These are phyloP conservation scores for Rhododendron ferrugineum DNA, from an alignment of 148 eudicot genomes.

Conservation along the genomic window DNA sequence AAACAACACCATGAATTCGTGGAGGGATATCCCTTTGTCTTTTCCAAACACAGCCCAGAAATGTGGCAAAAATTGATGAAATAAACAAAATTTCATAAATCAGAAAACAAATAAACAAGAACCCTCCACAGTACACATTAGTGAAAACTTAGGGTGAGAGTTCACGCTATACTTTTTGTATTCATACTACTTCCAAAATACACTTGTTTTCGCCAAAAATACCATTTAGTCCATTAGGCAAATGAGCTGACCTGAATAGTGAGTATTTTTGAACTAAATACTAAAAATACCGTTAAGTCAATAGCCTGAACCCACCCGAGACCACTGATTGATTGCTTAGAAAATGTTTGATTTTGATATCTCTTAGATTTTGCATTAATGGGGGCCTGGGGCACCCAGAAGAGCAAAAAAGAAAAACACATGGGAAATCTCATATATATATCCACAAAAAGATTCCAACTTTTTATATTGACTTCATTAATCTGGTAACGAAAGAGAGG, in stretches of 20 bases:
- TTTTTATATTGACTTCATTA: not conserved
- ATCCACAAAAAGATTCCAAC: not conserved
- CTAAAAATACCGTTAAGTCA: too few relatives aligned
- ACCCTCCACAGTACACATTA: not conserved
- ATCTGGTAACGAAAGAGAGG: not conserved
- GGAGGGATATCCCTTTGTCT: not conserved
- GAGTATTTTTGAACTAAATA: too few relatives aligned
- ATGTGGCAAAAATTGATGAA: not conserved
- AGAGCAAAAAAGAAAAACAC: not conserved
- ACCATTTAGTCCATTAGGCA: too few relatives aligned
- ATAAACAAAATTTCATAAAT: not conserved
- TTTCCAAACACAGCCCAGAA: not conserved
- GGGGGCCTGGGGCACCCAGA: not conserved
- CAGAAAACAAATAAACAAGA: not conserved
- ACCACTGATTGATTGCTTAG: not conserved
- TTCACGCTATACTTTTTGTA: too few relatives aligned
- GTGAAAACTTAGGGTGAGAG: not conserved
- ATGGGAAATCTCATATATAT: not conserved
- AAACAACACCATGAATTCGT: not conserved
- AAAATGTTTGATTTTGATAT: not conserved
- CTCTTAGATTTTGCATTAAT: not conserved
- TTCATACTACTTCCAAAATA: too few relatives aligned
- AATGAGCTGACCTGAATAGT: too few relatives aligned
- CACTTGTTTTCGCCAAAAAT: too few relatives aligned
- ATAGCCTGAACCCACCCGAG: not conserved